These are phyloP conservation scores for Tubosaeta sp. DNA, from an alignment of 768 basidiomycete genomes.

Conservation along the genomic window DNA sequence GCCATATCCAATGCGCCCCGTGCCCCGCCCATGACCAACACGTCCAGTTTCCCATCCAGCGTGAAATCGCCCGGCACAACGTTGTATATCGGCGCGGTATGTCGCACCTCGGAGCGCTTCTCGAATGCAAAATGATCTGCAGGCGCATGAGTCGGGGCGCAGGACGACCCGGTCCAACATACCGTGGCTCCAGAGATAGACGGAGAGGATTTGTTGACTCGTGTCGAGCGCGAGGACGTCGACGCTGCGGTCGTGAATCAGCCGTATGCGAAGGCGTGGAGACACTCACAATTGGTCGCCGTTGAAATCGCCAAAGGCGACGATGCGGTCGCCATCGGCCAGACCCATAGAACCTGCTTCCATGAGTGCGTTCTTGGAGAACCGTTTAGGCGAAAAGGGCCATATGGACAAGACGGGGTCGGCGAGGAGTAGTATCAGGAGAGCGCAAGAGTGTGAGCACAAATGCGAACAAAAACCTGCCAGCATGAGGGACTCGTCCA, in stretches of 20 bases:
- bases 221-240: slow-evolving; percentile 73
- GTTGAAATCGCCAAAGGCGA: slow-evolving; percentile 94
- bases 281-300: slow-evolving; percentile 86
- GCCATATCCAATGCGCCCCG: slow-evolving; percentile 56
- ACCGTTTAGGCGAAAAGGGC: slow-evolving; percentile 88
- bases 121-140: slow-evolving; percentile 58
- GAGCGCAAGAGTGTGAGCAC: neutral
- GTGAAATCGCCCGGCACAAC: slow-evolving; percentile 93
- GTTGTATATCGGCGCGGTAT: slow-evolving; percentile 61
- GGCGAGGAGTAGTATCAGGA: slow-evolving; percentile 18
- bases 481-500: slow-evolving; percentile 9
- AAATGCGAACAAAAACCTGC: neutral
- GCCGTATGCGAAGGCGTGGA: neutral
- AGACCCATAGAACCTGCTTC: slow-evolving; percentile 79
- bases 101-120: slow-evolving; percentile 47
- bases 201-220: slow-evolving; percentile 73
- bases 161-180: slow-evolving; percentile 14
- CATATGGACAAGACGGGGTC: slow-evolving; percentile 44
- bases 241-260: slow-evolving; percentile 42
- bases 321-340: slow-evolving; percentile 62
- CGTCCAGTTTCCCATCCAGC: slow-evolving; percentile 85
- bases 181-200: slow-evolving; percentile 85
- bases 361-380: slow-evolving; percentile 75
- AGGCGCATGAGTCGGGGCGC: slow-evolving; percentile 4
- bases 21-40: slow-evolving; percentile 78